Evolutionary conservation across 768 basidiomycete species (phyloP), one percentile per base, ranked within the genome.

Genomic region (Dioszegia crocea): DNA sequence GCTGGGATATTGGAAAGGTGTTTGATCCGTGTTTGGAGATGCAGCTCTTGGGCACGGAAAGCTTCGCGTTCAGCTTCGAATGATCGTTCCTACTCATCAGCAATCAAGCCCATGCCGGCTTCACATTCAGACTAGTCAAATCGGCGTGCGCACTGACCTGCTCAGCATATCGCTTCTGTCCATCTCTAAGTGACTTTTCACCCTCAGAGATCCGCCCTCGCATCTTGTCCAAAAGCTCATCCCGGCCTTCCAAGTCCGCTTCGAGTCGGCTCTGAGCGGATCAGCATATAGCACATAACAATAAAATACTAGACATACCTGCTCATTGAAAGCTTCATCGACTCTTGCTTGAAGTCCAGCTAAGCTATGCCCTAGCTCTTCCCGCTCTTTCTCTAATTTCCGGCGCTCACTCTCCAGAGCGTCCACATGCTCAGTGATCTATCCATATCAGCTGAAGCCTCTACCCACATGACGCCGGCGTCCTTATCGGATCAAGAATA

Each of bases 51-150:
- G 2, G 61, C 61, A 39, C 61, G 62, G 21, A 70, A 61, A 10
- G 71, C 67, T 60, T 63, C 58, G 30, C 75, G 55, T 55, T 76
- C 73, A 16, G 65, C 51, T 23, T 74, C 75, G 47, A 76, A 71
- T 1, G 62, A 56, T 45, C 64, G 57, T 46, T 76, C 73, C 75
- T 76, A 47, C 2, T 8, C 14, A 30, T 30, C 16, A 33, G 45
- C 45, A 16, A 31, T 38, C n/a, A 12, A n/a, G 12, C 19, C 3
- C 1, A 14, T 33, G 6, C 6, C 2, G 24, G 9, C 38, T 19
- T n/a, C 19, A 17, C 1, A 14, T 33, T 33, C 6, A 4, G 24
- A 6, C 38, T 19, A 9, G 3, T 21, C 16, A 44, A 16, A 9
- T 8, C 16, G 19, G 3, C 1, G 29, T 17, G 24, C n/a, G 14